Evolutionary conservation across 495 filamentous ascomycete genomes (phyloP).

Genomic region (Elasticomyces elasticus): DNA sequence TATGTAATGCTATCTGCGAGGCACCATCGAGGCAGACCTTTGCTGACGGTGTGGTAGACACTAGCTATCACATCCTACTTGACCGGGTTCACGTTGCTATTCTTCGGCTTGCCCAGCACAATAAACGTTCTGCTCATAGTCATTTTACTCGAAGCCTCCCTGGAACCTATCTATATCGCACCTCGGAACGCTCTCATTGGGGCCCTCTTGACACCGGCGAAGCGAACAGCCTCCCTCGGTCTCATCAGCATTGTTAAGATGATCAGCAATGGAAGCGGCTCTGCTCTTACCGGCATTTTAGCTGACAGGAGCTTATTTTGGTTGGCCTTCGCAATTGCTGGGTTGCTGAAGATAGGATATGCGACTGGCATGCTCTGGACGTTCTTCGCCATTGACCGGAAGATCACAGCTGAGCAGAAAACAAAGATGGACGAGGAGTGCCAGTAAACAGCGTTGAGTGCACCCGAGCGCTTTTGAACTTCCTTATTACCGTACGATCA

Average conservation of each 20-base stretch:
- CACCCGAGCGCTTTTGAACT: no score
- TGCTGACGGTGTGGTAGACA: no score
- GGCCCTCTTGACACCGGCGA: neutral
- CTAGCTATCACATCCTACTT: neutral
- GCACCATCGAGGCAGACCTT: no score
- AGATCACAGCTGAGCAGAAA: neutral
- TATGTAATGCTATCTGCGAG: no score
- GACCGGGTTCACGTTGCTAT: neutral
- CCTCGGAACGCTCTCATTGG: neutral
- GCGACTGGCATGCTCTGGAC: neutral
- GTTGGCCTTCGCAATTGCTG: neutral
- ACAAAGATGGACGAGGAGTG: no score
- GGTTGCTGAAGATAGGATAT: neutral
- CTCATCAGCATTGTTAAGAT: neutral
- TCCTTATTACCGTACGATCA: no score
- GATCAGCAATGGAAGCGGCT: neutral
- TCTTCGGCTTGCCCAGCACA: neutral
- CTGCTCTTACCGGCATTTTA: neutral
- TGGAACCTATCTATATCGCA: neutral
- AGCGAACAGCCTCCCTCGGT: neutral
- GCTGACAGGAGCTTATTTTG: neutral
- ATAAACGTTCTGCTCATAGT: neutral
- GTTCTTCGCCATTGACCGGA: neutral
- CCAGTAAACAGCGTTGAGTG: no score
- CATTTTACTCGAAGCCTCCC: neutral